Evolutionary conservation across 345 rosid species (phyloP).

Genomic region (Citropsis articulata): DNA sequence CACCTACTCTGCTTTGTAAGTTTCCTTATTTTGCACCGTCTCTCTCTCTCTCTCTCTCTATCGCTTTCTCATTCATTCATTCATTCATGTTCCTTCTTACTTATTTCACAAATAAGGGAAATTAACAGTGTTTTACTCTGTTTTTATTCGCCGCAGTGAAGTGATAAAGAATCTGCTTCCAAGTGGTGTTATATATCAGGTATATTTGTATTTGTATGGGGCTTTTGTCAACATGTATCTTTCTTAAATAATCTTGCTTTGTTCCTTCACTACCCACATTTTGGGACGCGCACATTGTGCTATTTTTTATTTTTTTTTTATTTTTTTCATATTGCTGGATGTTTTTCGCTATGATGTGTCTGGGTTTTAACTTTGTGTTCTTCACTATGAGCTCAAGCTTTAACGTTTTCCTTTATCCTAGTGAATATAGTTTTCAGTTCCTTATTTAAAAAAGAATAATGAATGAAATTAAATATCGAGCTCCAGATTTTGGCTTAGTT

Average conservation of each 20-base stretch:
- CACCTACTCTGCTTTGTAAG: constrained; percentile 69
- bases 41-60: too few species aligned
- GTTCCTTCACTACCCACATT: neutral
- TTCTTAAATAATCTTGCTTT: neutral
- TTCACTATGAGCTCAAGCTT: too few species aligned
- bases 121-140: neutral
- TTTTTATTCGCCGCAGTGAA: constrained; percentile 48
- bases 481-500: neutral
- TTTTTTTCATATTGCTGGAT: neutral
- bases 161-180: constrained; percentile 74
- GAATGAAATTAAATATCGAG: neutral
- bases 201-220: constrained; percentile 17
- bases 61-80: too few species aligned
- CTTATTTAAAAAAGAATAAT: neutral
- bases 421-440: neutral
- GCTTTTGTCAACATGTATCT: neutral
- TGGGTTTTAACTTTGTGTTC: neutral
- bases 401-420: neutral
- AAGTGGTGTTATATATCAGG: constrained; percentile 65
- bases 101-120: neutral
- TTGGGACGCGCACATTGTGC: neutral
- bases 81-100: too few species aligned
- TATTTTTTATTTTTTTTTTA: neutral
- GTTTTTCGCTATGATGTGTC: neutral
- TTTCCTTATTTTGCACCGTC: too few species aligned